These are phyloP conservation scores for Metarhizium guizhouense DNA, from an alignment of 2,329 filamentous ascomycete species.

Conservation along the genomic window DNA sequence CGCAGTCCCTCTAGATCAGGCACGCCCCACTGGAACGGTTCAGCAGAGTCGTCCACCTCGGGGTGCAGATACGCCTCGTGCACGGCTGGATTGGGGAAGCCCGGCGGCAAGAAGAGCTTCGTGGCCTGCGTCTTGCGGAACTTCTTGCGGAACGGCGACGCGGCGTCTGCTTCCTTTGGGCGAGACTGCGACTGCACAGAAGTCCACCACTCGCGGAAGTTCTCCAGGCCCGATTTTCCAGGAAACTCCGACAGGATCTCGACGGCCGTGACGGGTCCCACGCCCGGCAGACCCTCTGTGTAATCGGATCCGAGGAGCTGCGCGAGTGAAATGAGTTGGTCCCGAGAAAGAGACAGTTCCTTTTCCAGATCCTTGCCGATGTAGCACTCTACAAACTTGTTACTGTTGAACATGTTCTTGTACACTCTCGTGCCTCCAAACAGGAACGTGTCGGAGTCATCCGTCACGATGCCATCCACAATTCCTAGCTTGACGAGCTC, in stretches of 20 bases:
- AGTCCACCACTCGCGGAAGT: conserved; percentile 83
- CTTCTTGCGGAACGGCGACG: conserved; percentile 67
- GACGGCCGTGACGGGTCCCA: conserved; percentile 88
- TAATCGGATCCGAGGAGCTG: conserved; percentile 92
- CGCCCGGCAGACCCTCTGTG: conserved; percentile 80
- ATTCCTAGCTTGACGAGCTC: conserved; percentile 78
- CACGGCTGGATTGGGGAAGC: conserved; percentile 72
- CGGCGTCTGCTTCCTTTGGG: conserved; percentile 50
- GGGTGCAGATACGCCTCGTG: conserved; percentile 77
- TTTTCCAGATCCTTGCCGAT: conserved; percentile 74
- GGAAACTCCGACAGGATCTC: conserved; percentile 91
- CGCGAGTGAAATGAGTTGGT: conserved; percentile 80
- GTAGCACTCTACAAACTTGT: conserved; percentile 97
- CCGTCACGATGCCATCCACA: conserved; percentile 95
- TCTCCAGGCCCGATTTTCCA: conserved; percentile 47
- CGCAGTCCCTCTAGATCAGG: conserved; percentile 83
- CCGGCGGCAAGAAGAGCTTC: conserved; percentile 76
- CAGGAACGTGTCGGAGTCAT: conserved; percentile 92
- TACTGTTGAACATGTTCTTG: conserved; percentile 99
- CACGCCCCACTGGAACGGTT: conserved; percentile 89
- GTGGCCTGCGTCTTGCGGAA: conserved; percentile 71
- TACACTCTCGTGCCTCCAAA: conserved; percentile 95
- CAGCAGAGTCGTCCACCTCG: conserved; percentile 70
- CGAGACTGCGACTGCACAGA: conserved; percentile 63
- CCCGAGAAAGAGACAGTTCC: conserved; percentile 79